Evolutionary conservation across 805 yeast genomes (phyloP).

Genomic region (Yamadazyma phyllophila): DNA sequence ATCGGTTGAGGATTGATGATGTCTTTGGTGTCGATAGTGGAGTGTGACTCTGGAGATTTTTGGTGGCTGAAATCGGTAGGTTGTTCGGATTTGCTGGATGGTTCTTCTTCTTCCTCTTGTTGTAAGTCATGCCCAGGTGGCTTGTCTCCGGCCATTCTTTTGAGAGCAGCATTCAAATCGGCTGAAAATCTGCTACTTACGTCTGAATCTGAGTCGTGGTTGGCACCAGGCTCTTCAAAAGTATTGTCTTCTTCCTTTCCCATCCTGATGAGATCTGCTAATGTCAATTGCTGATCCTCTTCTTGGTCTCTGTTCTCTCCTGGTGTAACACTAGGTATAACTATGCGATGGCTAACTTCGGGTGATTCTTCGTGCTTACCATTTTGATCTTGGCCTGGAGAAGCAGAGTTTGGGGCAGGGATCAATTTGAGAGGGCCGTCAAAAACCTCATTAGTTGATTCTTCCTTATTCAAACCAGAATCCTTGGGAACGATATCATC

Average conservation of each 20-base stretch:
- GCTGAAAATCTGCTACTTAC: conserved; percentile 14
- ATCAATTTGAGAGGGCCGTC: too few species aligned
- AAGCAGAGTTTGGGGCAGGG: too few species aligned
- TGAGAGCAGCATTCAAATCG: conserved; percentile 15
- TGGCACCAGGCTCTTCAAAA: conserved; percentile 6
- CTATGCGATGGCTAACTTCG: too few species aligned
- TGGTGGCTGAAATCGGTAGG: neutral
- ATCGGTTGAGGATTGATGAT: neutral
- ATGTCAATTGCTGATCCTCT: neutral
- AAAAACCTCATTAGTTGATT: too few species aligned
- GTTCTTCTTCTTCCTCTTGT: neutral
- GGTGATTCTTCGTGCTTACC: too few species aligned
- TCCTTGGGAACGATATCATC: too few species aligned
- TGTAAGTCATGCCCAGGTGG: neutral
- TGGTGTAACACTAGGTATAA: neutral
- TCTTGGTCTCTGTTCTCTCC: neutral
- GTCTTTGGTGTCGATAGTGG: neutral
- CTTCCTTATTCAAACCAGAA: too few species aligned
- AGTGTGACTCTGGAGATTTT: neutral
- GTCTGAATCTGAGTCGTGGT: conserved; percentile 11
- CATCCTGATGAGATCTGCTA: conserved; percentile 12
- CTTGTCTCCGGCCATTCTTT: conserved; percentile 12
- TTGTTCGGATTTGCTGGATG: neutral
- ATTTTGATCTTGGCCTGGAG: too few species aligned
- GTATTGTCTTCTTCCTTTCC: conserved; percentile 9